Base-by-base conservation (phyloP, 768 basidiomycete genomes). In the Pholiota microspora region DNA sequence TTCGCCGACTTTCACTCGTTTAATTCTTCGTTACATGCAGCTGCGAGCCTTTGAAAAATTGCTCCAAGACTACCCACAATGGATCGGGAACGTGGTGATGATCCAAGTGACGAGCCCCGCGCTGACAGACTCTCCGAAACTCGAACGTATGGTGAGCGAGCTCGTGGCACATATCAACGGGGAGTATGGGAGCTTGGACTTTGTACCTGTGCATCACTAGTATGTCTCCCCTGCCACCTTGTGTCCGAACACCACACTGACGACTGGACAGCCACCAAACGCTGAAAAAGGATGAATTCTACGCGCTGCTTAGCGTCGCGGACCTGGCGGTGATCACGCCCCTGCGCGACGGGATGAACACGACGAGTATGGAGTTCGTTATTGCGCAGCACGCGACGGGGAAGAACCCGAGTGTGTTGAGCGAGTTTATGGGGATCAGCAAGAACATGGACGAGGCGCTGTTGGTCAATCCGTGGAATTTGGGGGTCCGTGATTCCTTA, bases 131-230 rank as follows among this genome's bases (percentile, higher is more conserved):
- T 92, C 89, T 28, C 91, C 94, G 16, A 95, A 94, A 69, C 80
- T 99, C 49, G 96, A 98, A 73, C 80, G 93, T 18, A 88, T 93
- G 75, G 85, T 98, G 13, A 94, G 92, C 50, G 94, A 98, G 69
- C 75, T 97, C 21, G 95, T 98, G 40, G 87, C 93, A 18, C 89
- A 92, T 62, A 96, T 98, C 71, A 98, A 98, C 65, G 94, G 94
- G 49, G 88, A 94, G 64, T 98, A 92, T 65, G 97, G 96, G 21
- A 87, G 87, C 58, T 71, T 99, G 32, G 93, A 97, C 71, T 98
- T 97, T 65, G 90, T 93, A 62, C 96, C 96, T 16, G 92, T 98
- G 29, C 96, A 99, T 68, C 97, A 99, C 65, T 98, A 97, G 94
- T 95, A 67, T 57, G 92, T 82, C 27, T 44, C 28, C 32, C 8